phyloP scores from a whole-genome alignment of 2,329 filamentous ascomycete genomes.

The Harringtonia aguacate region DNA sequence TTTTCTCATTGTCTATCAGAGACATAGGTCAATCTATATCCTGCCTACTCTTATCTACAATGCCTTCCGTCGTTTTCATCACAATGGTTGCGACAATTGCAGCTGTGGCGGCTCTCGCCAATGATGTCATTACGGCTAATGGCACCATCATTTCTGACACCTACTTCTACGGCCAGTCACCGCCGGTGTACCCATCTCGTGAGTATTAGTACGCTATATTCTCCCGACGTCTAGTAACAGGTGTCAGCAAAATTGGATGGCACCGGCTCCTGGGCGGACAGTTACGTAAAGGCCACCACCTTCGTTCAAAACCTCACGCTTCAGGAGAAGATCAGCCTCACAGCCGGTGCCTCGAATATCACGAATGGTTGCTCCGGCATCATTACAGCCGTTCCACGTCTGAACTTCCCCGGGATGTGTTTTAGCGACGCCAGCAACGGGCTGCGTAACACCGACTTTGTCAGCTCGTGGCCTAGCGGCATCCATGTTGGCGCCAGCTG shows the following conservation, averaged over 20 bases:
- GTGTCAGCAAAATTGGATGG: constrained; percentile 41
- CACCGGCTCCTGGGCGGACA: constrained; percentile 52
- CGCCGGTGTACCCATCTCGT: constrained; percentile 41
- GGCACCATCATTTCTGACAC: constrained; percentile 17
- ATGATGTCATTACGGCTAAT: too few species aligned
- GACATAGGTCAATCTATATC: too few species aligned
- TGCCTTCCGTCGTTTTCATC: too few species aligned
- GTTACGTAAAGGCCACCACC: constrained; percentile 54
- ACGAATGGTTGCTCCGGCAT: constrained; percentile 37
- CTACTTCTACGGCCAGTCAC: constrained; percentile 39
- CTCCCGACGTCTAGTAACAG: not conserved
- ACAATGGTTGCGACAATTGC: too few species aligned
- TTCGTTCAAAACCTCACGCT: constrained; percentile 64
- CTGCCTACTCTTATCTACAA: too few species aligned
- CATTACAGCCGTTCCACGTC: constrained; percentile 24
- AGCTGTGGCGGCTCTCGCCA: too few species aligned
- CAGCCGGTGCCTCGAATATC: constrained; percentile 54
- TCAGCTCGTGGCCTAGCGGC: constrained; percentile 23
- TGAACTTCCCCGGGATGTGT: constrained; percentile 33
- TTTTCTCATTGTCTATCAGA: too few species aligned
- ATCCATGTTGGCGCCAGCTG: constrained; percentile 31
- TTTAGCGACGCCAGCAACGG: constrained; percentile 33
- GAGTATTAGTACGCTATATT: constrained; percentile 14
- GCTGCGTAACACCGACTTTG: constrained; percentile 29
- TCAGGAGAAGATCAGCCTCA: constrained; percentile 67